Evolutionary conservation across 257 asterid genomes (phyloP), one percentile per base, ranked within the genome.

Genomic region (Nicotiana attenuata): DNA sequence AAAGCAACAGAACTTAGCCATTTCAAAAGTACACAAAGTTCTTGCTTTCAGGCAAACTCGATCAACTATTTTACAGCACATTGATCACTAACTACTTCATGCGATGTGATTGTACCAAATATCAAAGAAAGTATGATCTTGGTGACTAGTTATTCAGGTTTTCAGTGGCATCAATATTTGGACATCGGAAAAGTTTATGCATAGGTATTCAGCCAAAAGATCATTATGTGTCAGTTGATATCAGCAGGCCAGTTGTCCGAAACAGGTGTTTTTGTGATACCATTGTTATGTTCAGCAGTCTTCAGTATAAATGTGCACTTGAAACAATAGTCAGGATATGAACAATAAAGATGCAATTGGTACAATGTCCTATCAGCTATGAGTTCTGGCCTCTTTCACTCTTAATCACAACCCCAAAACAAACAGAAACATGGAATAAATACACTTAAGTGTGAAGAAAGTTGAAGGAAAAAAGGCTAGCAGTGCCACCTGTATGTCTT

Each of bases 401-500:
- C 38, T 26, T 16, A 57, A n/a, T 28, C 71, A 63, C 10, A 41
- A 71, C 20, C 22, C 78, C 7, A 20, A 71, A 13, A 71, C 9
- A 17, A 19, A 35, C 0, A 0, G 1, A 35, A 67, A 67, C 4
- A 66, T 41, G 50, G 50, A 31, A 71, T 41, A 69, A 69, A 41
- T 45, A 35, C 35, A 22, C 22, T 45, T 14, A 47, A 47, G 13
- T 45, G 26, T 47, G 79, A 47, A 71, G 61, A 73, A 52, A 22
- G 59, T 47, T 20, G 0, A 73, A 73, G 41, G 61, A 7, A 73
- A 24, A 24, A 76, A 61, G 71, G 47, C 26, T 22, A 59, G 41
- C n/a, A 20, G 53, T 28, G 26, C 76, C 41, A 91, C 96, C 96
- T 33, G 96, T 91, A 84, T 91, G 96, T 76, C 84, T 85, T n/a